A percentile compares a stretch with the other conserved stretches of the same genome.
These are phyloP conservation scores for Pulveroboletus sp. DNA, from an alignment of 1,284 basidiomycete species.

Conservation along the genomic window DNA sequence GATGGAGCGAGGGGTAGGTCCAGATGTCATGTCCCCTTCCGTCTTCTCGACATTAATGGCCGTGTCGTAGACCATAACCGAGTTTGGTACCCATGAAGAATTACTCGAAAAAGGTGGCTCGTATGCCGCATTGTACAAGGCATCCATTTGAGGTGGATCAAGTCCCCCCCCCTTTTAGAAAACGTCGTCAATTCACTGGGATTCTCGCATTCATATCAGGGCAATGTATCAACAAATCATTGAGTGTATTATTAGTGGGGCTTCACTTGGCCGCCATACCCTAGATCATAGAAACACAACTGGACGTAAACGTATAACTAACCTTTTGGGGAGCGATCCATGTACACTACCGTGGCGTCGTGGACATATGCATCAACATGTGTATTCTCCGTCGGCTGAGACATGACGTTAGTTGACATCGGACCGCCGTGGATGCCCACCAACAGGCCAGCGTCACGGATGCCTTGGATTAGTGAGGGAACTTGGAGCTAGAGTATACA, in stretches of 20 bases:
- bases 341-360: slow-evolving; percentile 63
- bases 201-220: slow-evolving; percentile 27
- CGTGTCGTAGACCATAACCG: slow-evolving; percentile 62
- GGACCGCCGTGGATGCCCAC: slow-evolving; percentile 75
- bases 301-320: slow-evolving; percentile 38
- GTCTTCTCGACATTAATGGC: slow-evolving; percentile 20
- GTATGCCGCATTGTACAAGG: slow-evolving; percentile 70
- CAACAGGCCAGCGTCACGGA: slow-evolving; percentile 87
- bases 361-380: slow-evolving; percentile 67
- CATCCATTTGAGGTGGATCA: slow-evolving; percentile 53
- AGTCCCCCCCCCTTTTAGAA: slow-evolving; percentile 1
- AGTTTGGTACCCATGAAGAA: slow-evolving; percentile 79
- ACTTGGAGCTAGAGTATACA: slow-evolving; percentile 56
- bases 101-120: slow-evolving; percentile 61
- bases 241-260: slow-evolving; percentile 21
- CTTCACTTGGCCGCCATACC: slow-evolving; percentile 25
- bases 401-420: slow-evolving; percentile 45
- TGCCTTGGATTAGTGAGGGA: slow-evolving; percentile 81
- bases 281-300: slow-evolving; percentile 26
- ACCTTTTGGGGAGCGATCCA: slow-evolving; percentile 57
- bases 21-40: slow-evolving; percentile 30
- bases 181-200: slow-evolving; percentile 6
- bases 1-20: slow-evolving; percentile 75
- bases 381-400: slow-evolving; percentile 47
- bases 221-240: slow-evolving; percentile 32